These are phyloP conservation scores for Corchorus capsularis DNA, from an alignment of 345 rosid genomes.

Conservation along the genomic window DNA sequence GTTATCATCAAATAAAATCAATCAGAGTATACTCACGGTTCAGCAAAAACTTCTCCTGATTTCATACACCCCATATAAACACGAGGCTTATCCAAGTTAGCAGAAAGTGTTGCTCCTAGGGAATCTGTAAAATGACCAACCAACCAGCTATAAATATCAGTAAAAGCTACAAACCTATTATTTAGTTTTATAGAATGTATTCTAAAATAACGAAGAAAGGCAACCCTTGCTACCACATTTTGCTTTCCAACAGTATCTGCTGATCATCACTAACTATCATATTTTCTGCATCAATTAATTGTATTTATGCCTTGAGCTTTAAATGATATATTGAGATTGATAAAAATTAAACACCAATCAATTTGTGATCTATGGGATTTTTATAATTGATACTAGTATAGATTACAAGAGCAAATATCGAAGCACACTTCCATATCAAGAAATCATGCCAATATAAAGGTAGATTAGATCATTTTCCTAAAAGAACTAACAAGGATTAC, in stretches of 20 bases:
- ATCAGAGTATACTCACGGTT: constrained; percentile 43
- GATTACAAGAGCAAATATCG: neutral
- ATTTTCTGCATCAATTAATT: neutral
- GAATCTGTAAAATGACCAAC: constrained; percentile 36
- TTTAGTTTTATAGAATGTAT: neutral
- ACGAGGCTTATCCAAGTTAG: constrained; percentile 43
- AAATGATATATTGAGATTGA: neutral
- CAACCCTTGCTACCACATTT: neutral
- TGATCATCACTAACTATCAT: neutral
- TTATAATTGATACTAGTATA: neutral
- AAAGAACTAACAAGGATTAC: constrained; percentile 22
- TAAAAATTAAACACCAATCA: neutral
- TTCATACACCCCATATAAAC: constrained; percentile 57
- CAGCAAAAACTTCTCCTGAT: constrained; percentile 51
- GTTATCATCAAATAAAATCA: constrained; percentile 5
- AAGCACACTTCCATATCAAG: neutral
- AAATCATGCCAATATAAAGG: neutral
- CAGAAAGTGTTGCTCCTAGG: constrained; percentile 47
- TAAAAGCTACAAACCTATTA: neutral
- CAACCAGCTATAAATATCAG: constrained; percentile 2
- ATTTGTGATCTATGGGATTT: neutral
- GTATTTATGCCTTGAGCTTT: neutral
- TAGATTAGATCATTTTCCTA: neutral
- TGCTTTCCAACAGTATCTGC: neutral
- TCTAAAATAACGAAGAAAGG: constrained; percentile 6